Conservation (phyloP, 1,139 yeast species). For the Sugiyamaella castrensis region DNA sequence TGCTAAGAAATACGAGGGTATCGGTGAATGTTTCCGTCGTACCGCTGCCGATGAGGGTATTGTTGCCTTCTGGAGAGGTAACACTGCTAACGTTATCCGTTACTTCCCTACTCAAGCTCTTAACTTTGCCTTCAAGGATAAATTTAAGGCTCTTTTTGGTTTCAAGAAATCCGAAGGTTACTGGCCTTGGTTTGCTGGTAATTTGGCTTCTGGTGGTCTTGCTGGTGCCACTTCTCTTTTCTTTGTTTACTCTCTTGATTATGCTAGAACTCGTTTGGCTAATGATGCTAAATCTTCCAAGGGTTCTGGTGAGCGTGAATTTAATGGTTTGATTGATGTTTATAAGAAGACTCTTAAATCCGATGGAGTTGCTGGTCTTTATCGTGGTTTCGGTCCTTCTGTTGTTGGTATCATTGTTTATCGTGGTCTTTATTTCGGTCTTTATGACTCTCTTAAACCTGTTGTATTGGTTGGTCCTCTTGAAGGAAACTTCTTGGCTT, state of each 20-base stretch:
- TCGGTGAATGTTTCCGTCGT: conserved; percentile 67
- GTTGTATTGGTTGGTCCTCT: conserved; percentile 68
- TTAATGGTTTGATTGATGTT: conserved; percentile 74
- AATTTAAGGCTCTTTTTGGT: conserved; percentile 74
- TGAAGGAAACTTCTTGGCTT: conserved; percentile 68
- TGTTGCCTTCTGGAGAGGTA: conserved; percentile 77
- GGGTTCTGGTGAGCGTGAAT: conserved; percentile 68
- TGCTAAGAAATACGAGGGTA: conserved; percentile 62
- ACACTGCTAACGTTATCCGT: conserved; percentile 80
- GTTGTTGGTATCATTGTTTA: conserved; percentile 76
- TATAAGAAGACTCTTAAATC: conserved; percentile 73
- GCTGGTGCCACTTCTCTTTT: conserved; percentile 77
- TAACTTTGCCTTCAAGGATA: conserved; percentile 82
- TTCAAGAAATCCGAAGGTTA: conserved; percentile 66
- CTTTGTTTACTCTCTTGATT: conserved; percentile 77
- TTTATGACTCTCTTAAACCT: conserved; percentile 76
- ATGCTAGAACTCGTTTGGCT: conserved; percentile 82
- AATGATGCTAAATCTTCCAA: conserved; percentile 73
- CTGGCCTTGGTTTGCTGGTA: conserved; percentile 73
- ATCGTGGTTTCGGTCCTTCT: conserved; percentile 83
- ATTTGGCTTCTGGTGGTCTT: conserved; percentile 79
- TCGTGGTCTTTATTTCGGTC: conserved; percentile 84
- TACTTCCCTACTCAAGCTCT: conserved; percentile 85
- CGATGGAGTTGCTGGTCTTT: conserved; percentile 77
- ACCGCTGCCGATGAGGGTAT: conserved; percentile 72